Evolutionary conservation across 78 protist species (phyloP).

Genomic region (Chrysochromulina parva): DNA sequence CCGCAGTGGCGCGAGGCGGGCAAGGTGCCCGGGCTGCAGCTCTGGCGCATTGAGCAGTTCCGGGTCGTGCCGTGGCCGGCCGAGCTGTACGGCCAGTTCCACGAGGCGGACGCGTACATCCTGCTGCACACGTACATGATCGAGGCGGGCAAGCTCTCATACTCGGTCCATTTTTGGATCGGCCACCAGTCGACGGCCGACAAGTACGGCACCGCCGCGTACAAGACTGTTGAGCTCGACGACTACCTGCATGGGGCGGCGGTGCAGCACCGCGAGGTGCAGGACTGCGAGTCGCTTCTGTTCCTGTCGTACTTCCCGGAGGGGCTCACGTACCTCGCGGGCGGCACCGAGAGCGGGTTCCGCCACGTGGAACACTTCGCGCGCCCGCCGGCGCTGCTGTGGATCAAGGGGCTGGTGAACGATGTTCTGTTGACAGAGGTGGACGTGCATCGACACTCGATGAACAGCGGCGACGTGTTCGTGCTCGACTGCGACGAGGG

Average conservation of each 20-base stretch:
- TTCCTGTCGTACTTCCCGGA: slow-evolving; percentile 45
- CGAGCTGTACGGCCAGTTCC: slow-evolving; percentile 44
- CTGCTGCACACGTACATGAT: slow-evolving; percentile 35
- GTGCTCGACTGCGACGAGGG: slow-evolving; percentile 41
- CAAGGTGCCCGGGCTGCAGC: neutral
- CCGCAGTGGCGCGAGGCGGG: neutral
- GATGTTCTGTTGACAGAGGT: slow-evolving; percentile 7
- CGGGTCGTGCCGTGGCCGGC: neutral
- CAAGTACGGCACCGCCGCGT: slow-evolving; percentile 85
- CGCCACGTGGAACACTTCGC: slow-evolving; percentile 40
- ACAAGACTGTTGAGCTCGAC: slow-evolving; percentile 83
- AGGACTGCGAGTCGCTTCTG: slow-evolving; percentile 51
- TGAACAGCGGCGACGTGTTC: slow-evolving; percentile 76
- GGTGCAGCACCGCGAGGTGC: slow-evolving; percentile 75
- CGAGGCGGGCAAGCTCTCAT: neutral
- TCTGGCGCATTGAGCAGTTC: slow-evolving; percentile 13
- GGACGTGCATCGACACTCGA: neutral
- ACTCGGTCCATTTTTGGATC: slow-evolving; percentile 70
- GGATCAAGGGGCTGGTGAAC: slow-evolving; percentile 59
- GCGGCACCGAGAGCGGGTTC: slow-evolving; percentile 74
- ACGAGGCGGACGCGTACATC: slow-evolving; percentile 58
- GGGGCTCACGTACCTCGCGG: slow-evolving; percentile 31
- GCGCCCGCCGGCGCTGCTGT: slow-evolving; percentile 44
- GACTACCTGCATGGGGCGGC: slow-evolving; percentile 57
- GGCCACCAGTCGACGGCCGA: slow-evolving; percentile 74